Percentiles rank a stretch among this genome's conserved stretches.
Conservation (phyloP, 2,329 filamentous ascomycete species). For the Claviceps cyperi region DNA sequence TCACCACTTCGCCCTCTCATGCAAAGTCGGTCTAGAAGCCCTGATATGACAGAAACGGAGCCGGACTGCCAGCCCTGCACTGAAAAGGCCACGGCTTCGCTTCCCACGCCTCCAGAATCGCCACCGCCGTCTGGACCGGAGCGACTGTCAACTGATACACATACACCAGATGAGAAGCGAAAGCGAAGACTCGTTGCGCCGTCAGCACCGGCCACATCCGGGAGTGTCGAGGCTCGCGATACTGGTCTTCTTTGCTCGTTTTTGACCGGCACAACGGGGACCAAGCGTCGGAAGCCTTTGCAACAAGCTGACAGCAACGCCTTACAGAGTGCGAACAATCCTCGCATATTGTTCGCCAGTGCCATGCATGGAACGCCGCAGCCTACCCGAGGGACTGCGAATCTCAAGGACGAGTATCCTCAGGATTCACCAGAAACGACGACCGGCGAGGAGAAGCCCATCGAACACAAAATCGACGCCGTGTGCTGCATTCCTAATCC, state of each 20-base stretch:
- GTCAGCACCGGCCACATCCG: background rate
- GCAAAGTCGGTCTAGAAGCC: background rate
- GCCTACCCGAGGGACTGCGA: background rate
- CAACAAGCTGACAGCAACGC: slow-evolving; percentile 13
- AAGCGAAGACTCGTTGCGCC: slow-evolving; percentile 2
- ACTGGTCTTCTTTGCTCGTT: background rate
- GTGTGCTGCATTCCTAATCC: background rate
- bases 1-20: background rate
- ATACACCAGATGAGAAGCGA: slow-evolving; percentile 2
- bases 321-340: slow-evolving; percentile 1
- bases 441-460: background rate
- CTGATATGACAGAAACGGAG: background rate
- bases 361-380: too few species aligned
- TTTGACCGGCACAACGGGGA: background rate
- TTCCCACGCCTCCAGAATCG: slow-evolving; percentile 7
- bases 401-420: background rate
- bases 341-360: background rate
- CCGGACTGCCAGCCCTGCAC: background rate
- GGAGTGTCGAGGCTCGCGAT: slow-evolving; percentile 10
- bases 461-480: background rate
- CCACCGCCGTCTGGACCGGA: slow-evolving; percentile 1
- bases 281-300: slow-evolving; percentile 10
- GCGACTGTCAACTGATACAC: background rate
- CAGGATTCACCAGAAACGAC: background rate
- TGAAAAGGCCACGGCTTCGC: background rate